Evolutionary conservation across 2,329 filamentous ascomycete species (phyloP).

Genomic region (Penicillium corylophilum): DNA sequence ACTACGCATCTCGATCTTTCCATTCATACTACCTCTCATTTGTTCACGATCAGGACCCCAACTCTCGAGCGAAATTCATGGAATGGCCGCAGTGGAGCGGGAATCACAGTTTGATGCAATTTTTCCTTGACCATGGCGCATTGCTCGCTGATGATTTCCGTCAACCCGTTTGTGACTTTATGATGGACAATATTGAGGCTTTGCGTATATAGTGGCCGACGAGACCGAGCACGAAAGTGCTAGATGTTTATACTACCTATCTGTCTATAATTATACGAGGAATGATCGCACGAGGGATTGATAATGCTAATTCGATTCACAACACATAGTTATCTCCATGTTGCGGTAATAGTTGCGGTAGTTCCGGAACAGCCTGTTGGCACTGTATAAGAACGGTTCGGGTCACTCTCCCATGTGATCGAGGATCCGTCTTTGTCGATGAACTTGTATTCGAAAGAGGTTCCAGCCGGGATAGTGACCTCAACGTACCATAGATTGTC

Average conservation of each 20-base stretch:
- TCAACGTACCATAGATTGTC: conserved; percentile 63
- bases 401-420: conserved; percentile 62
- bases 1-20: conserved; percentile 61
- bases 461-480: conserved; percentile 57
- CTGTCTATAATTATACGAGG: not conserved
- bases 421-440: conserved; percentile 57
- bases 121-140: conserved; percentile 39
- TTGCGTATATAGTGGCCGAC: conserved; percentile 24
- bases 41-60: conserved; percentile 68
- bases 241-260: conserved; percentile 3
- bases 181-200: conserved; percentile 28
- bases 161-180: conserved; percentile 43
- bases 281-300: not conserved
- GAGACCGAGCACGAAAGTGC: not conserved
- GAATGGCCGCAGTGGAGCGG: conserved; percentile 58
- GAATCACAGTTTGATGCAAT: conserved; percentile 52
- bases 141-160: conserved; percentile 53
- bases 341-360: conserved; percentile 37
- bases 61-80: conserved; percentile 50
- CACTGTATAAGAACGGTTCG: conserved; percentile 45
- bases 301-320: not conserved
- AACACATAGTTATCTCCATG: conserved; percentile 33
- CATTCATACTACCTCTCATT: conserved; percentile 73
- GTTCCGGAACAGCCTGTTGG: conserved; percentile 36
- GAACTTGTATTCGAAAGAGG: conserved; percentile 66